A percentile compares a stretch with the other conserved stretches of the same genome.
phyloP scores from a whole-genome alignment of 768 basidiomycete species.

The Amanita polypyramis region DNA sequence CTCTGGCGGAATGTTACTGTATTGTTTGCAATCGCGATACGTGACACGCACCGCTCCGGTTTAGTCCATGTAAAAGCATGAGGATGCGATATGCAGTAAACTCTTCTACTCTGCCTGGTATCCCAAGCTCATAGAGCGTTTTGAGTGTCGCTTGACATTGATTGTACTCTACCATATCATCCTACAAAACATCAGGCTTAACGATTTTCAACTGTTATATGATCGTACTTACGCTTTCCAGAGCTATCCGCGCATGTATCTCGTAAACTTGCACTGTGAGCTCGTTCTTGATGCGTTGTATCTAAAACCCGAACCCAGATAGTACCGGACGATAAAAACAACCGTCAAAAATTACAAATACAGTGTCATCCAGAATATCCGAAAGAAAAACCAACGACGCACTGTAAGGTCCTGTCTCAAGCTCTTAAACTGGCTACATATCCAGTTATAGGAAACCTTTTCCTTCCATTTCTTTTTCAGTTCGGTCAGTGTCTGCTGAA shows the following conservation, averaged over 20 bases:
- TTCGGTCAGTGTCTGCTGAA: conserved; percentile 77
- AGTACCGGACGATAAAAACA: conserved; percentile 5
- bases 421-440: conserved; percentile 97
- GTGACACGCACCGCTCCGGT: conserved; percentile 74
- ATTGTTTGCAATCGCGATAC: background rate
- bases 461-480: conserved; percentile 85
- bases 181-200: conserved; percentile 31
- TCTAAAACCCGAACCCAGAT: conserved; percentile 34
- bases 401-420: conserved; percentile 96
- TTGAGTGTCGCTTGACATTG: conserved; percentile 91
- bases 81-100: conserved; percentile 97
- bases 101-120: conserved; percentile 88
- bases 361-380: background rate
- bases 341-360: conserved; percentile 3
- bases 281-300: conserved; percentile 97
- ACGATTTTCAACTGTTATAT: conserved; percentile 17
- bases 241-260: conserved; percentile 94
- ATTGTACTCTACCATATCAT: conserved; percentile 98
- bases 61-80: conserved; percentile 89
- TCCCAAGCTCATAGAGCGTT: conserved; percentile 85
- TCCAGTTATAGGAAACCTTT: conserved; percentile 72
- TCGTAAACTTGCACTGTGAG: conserved; percentile 98
- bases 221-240: conserved; percentile 58
- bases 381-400: conserved; percentile 23
- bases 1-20: conserved; percentile 38